Evolutionary conservation across 2,329 filamentous ascomycete species (phyloP), one percentile per base, ranked within the genome.

Genomic region (Diaporthe aspalathi): DNA sequence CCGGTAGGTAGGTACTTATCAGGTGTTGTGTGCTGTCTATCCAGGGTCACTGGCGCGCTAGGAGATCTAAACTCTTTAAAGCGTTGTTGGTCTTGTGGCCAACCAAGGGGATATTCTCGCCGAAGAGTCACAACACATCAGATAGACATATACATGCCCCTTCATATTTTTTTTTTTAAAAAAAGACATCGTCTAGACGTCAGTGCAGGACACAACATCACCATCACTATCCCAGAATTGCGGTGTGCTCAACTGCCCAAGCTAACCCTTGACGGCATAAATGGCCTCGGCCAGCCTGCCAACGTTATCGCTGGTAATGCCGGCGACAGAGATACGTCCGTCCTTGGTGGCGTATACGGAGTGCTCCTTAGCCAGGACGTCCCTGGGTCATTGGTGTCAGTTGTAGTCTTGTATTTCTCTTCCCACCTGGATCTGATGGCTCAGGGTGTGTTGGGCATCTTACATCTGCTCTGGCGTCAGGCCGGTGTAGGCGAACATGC

Each of bases 401-500:
- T 47, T 24, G 12, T 16, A n/a, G n/a, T 29, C 16, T 16, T 27
- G 14, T 22, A 20, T 47, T 12, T 8, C 29, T 35, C 24, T 56
- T 9, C 3, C 35, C 16, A 32, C 17, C 9, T 27, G 17, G 14
- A 11, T 24, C 20, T 17, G 27, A 22, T 24, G 45, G 20, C 24
- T 63, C 60, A 3, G 20, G 43, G 60, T 9, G 38, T 38, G 7
- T n/a, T 45, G 38, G 2, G 24, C 7, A 20, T 32, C 60, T 63
- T 63, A 63, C 94, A 98, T 98, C 86, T 98, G 93, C 84, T 95
- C 92, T 69, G 95, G 86, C 78, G 88, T 95, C 79, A 99, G 87
- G 74, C 96, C 96, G 67, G 96, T 99, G 89, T 97, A 99, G 77
- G 96, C 95, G 81, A 99, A 99, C 96, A 99, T 99, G 86, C 96